phyloP scores from a whole-genome alignment of 495 filamentous ascomycete species.

The Penicillium odoratum region DNA sequence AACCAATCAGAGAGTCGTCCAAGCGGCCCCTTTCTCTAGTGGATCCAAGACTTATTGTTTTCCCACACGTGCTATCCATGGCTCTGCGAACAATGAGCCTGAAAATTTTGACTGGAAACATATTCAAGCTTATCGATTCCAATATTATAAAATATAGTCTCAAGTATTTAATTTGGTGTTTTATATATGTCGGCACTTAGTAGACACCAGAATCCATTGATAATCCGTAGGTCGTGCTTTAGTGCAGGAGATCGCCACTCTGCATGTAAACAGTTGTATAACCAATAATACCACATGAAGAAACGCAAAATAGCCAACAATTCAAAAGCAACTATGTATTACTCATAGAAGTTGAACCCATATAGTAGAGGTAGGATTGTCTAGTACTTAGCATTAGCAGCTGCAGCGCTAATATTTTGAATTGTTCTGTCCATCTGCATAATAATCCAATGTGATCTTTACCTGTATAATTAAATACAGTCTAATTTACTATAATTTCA shows the following conservation, averaged over 20 bases:
- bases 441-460: background rate
- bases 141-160: too few relatives aligned
- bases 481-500: conserved; percentile 4
- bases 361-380: background rate
- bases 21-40: conserved; percentile 16
- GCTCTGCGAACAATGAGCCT: conserved; percentile 3
- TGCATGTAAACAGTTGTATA: conserved; percentile 13
- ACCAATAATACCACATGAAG: background rate
- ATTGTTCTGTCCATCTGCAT: too few relatives aligned
- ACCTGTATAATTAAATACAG: background rate
- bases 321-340: background rate
- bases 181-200: too few relatives aligned
- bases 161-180: too few relatives aligned
- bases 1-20: conserved; percentile 9
- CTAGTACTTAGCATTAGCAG: too few relatives aligned
- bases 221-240: background rate
- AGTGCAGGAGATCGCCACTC: conserved; percentile 10
- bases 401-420: too few relatives aligned
- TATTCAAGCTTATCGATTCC: background rate
- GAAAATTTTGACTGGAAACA: background rate
- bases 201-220: too few relatives aligned
- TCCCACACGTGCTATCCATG: conserved; percentile 10
- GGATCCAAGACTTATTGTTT: conserved; percentile 3
- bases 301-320: background rate
- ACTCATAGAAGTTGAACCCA: background rate